Evolutionary conservation across 1,284 basidiomycete genomes (phyloP).

Genomic region (Puccinia triticina): DNA sequence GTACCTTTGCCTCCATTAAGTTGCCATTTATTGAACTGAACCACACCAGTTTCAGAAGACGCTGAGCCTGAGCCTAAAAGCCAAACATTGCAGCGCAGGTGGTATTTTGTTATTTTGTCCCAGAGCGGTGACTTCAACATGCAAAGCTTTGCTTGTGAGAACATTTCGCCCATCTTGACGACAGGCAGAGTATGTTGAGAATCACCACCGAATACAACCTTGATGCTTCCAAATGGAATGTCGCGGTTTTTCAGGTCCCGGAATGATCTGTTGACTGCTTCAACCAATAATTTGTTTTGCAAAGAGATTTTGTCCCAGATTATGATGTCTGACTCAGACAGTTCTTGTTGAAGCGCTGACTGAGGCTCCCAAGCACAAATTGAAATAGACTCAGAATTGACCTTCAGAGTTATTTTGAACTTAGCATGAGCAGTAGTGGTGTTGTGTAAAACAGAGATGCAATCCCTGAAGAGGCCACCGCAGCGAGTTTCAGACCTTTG

Average conservation of each 20-base stretch:
- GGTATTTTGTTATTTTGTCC: background rate
- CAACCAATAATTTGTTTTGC: background rate
- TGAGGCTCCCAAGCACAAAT: background rate
- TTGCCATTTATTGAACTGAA: background rate
- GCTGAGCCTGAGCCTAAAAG: background rate
- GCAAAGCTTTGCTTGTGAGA: background rate
- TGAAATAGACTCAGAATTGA: background rate
- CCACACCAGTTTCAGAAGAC: background rate
- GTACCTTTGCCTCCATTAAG: too few species aligned
- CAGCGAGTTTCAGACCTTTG: background rate
- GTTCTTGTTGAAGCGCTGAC: too few species aligned
- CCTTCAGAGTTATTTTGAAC: background rate
- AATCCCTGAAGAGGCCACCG: background rate
- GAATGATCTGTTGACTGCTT: background rate
- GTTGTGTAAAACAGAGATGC: background rate
- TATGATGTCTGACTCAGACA: background rate
- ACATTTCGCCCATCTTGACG: too few species aligned
- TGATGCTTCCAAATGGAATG: background rate
- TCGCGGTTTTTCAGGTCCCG: background rate
- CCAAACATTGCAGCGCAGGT: background rate
- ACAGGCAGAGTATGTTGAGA: too few species aligned
- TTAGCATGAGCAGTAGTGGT: background rate
- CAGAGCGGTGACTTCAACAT: background rate
- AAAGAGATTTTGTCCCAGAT: slow-evolving; percentile 30
- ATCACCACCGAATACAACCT: background rate